phyloP scores from a whole-genome alignment of 2,329 filamentous ascomycete species.

The Bipolaris gigantea region DNA sequence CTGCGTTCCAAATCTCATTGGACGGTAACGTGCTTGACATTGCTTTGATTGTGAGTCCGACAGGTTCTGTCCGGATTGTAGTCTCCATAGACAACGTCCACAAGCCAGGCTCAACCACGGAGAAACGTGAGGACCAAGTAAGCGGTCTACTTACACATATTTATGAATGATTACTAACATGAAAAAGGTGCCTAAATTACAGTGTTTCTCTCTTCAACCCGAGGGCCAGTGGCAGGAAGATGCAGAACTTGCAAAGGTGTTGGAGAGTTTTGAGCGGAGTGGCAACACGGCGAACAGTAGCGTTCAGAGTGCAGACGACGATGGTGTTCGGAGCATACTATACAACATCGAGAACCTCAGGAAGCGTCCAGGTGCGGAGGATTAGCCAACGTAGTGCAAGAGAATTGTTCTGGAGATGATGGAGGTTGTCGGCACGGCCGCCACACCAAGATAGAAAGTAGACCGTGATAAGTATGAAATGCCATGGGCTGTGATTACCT shows the following conservation, averaged over 20 bases:
- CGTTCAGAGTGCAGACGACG: conserved; percentile 32
- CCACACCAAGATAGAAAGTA: conserved; percentile 12
- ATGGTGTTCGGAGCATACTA: conserved; percentile 49
- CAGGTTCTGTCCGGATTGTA: conserved; percentile 29
- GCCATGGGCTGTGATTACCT: conserved; percentile 20
- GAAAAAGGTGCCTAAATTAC: conserved; percentile 27
- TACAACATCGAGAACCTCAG: conserved; percentile 54
- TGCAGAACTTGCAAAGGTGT: conserved; percentile 8
- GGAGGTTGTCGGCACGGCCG: conserved; percentile 4
- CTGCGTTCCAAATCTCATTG: conserved; percentile 51
- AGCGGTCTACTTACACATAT: conserved; percentile 9
- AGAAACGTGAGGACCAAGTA: conserved; percentile 39
- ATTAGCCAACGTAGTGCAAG: conserved; percentile 25
- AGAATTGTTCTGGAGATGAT: background rate
- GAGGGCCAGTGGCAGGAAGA: conserved; percentile 32
- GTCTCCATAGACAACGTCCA: conserved; percentile 60
- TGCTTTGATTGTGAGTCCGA: conserved; percentile 29
- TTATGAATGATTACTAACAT: conserved; percentile 14
- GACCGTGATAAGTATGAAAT: conserved; percentile 21
- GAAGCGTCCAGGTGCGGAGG: conserved; percentile 49
- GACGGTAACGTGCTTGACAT: conserved; percentile 68
- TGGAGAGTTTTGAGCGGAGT: conserved; percentile 23
- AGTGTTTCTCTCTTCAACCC: conserved; percentile 26
- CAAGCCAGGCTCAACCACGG: conserved; percentile 53
- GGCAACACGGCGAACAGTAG: conserved; percentile 22